Conservation (phyloP, 179 eudicot species). For the Beta corolliflora region DNA sequence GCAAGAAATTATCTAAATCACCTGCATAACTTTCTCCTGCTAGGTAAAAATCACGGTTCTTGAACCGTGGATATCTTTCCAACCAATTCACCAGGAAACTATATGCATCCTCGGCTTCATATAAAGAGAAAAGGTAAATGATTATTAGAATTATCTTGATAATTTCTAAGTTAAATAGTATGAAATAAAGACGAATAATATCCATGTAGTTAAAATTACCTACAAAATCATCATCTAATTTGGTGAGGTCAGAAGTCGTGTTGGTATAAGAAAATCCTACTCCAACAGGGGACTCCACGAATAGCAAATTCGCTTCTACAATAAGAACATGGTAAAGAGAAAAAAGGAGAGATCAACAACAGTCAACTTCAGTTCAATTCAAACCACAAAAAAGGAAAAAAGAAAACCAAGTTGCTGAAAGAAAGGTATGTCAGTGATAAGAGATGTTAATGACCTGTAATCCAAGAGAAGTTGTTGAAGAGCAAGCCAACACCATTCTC, state of each 20-base stretch:
- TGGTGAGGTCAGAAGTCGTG: conserved; percentile 54
- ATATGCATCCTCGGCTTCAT: conserved; percentile 64
- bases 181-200: not conserved
- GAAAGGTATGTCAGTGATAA: not conserved
- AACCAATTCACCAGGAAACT: conserved; percentile 66
- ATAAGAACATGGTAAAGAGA: not conserved
- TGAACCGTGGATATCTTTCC: conserved; percentile 48
- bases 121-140: not conserved
- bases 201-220: conserved; percentile 35
- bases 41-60: conserved; percentile 48
- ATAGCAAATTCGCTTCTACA: conserved; percentile 70
- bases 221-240: conserved; percentile 49
- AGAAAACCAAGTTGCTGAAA: not conserved
- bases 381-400: not conserved
- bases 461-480: conserved; percentile 58
- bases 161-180: not conserved
- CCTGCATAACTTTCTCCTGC: conserved; percentile 81
- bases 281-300: conserved; percentile 72
- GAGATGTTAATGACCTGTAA: conserved; percentile 41
- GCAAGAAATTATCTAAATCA: not conserved
- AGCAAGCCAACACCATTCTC: conserved; percentile 46
- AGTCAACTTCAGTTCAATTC: not conserved
- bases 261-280: conserved; percentile 82
- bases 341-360: not conserved
- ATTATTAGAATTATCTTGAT: not conserved